phyloP scores from a whole-genome alignment of 2,329 filamentous ascomycete genomes.

The Penicillium sp. region DNA sequence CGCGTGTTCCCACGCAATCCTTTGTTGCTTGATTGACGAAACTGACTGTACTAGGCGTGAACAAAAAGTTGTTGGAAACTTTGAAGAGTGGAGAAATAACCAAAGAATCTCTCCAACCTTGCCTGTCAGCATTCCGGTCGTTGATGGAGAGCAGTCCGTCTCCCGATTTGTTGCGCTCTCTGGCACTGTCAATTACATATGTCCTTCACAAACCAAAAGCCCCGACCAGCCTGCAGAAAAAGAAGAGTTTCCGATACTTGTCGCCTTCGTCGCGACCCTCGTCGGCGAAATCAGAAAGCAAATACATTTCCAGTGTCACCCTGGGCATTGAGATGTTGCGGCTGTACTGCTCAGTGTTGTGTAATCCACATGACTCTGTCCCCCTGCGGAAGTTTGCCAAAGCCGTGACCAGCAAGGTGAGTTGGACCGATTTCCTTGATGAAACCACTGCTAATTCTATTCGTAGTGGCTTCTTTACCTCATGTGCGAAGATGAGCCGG shows the following conservation, averaged over 20 bases:
- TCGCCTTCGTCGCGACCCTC: conserved; percentile 29
- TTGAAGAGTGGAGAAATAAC: conserved; percentile 81
- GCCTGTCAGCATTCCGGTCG: conserved; percentile 75
- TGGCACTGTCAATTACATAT: conserved; percentile 92
- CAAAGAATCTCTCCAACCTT: conserved; percentile 70
- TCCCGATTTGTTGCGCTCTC: conserved; percentile 78
- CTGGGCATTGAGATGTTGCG: conserved; percentile 73
- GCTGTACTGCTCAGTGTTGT: conserved; percentile 77
- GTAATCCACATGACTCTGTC: conserved; percentile 66
- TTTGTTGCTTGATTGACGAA: neutral
- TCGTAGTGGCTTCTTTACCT: conserved; percentile 85
- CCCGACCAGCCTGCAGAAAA: conserved; percentile 43
- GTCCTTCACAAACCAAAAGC: conserved; percentile 69
- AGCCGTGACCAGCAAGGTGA: conserved; percentile 91
- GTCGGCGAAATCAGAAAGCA: conserved; percentile 35
- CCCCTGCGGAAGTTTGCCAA: conserved; percentile 86
- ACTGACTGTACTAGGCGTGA: conserved; percentile 64
- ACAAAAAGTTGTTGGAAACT: conserved; percentile 85
- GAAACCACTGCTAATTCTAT: conserved; percentile 13
- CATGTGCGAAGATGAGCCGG: conserved; percentile 79
- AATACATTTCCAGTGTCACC: conserved; percentile 61
- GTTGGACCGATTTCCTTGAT: conserved; percentile 19
- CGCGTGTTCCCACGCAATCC: neutral
- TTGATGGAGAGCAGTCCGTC: conserved; percentile 80
- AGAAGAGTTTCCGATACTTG: conserved; percentile 46